Percentiles rank a stretch among this genome's conserved stretches.
phyloP scores from a whole-genome alignment of 2,329 filamentous ascomycete species.

The Aspergillus japonicus region DNA sequence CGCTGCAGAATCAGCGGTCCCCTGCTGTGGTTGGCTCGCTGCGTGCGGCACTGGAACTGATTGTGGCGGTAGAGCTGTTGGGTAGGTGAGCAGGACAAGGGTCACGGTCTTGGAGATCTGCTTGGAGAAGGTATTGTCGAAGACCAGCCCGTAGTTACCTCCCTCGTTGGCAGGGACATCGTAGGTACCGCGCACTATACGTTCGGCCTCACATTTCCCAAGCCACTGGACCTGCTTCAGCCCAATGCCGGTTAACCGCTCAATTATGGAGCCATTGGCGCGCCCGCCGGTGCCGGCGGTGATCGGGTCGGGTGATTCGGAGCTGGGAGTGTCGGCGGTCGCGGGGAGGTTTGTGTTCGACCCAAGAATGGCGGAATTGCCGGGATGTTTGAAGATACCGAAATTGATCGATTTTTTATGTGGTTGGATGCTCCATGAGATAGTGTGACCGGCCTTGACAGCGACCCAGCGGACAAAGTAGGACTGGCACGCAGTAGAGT shows the following conservation, averaged over 20 bases:
- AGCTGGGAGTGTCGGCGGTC: slow-evolving; percentile 44
- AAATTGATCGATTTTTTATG: slow-evolving; percentile 99
- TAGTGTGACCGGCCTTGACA: slow-evolving; percentile 83
- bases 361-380: slow-evolving; percentile 58
- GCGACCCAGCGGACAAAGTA: slow-evolving; percentile 98
- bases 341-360: slow-evolving; percentile 41
- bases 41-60: slow-evolving; percentile 44
- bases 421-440: slow-evolving; percentile 96
- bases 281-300: slow-evolving; percentile 46
- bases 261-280: slow-evolving; percentile 68
- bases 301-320: slow-evolving; percentile 38
- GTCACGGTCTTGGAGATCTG: slow-evolving; percentile 91
- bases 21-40: slow-evolving; percentile 42
- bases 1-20: slow-evolving; percentile 41
- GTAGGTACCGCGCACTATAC: slow-evolving; percentile 86
- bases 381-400: slow-evolving; percentile 95
- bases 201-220: slow-evolving; percentile 94
- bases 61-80: slow-evolving; percentile 61
- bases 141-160: slow-evolving; percentile 94
- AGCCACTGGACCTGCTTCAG: slow-evolving; percentile 71
- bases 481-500: slow-evolving; percentile 58
- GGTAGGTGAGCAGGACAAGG: slow-evolving; percentile 91
- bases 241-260: slow-evolving; percentile 63
- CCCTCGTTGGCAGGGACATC: slow-evolving; percentile 72
- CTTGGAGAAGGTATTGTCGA: slow-evolving; percentile 99